Conservation (phyloP, 768 basidiomycete genomes). For the Saitozyma sp. region DNA sequence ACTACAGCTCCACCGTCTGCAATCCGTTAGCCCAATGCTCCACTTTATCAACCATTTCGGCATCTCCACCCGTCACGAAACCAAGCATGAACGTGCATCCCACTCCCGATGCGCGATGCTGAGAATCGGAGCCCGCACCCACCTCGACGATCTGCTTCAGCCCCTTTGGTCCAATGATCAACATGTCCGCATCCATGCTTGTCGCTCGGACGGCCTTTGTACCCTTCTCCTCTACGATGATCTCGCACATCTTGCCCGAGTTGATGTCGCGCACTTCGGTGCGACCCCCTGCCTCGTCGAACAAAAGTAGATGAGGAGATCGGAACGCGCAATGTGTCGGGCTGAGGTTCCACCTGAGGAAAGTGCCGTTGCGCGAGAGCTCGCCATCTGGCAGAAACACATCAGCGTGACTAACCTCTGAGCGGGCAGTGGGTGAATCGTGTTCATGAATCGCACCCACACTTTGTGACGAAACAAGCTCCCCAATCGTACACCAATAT, state of each 20-base stretch:
- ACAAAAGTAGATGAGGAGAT: conserved; percentile 35
- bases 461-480: conserved; percentile 46
- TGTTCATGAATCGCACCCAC: conserved; percentile 23
- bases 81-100: not conserved
- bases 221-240: conserved; percentile 30
- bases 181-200: conserved; percentile 28
- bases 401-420: conserved; percentile 6
- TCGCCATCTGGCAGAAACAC: conserved; percentile 28
- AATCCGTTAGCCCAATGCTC: too few relatives aligned
- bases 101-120: too few relatives aligned
- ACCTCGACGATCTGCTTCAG: conserved; percentile 42
- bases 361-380: conserved; percentile 30
- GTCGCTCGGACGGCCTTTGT: conserved; percentile 20
- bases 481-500: conserved; percentile 43
- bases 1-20: too few relatives aligned
- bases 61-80: not conserved
- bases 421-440: not conserved
- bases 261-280: conserved; percentile 38
- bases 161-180: conserved; percentile 25
- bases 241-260: conserved; percentile 38
- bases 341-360: conserved; percentile 40
- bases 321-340: conserved; percentile 36
- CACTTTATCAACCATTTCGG: not conserved
- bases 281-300: conserved; percentile 32
- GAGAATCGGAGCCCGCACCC: conserved; percentile 6